These are phyloP conservation scores for Cladosporium velox DNA, from an alignment of 2,329 filamentous ascomycete species.

Conservation along the genomic window DNA sequence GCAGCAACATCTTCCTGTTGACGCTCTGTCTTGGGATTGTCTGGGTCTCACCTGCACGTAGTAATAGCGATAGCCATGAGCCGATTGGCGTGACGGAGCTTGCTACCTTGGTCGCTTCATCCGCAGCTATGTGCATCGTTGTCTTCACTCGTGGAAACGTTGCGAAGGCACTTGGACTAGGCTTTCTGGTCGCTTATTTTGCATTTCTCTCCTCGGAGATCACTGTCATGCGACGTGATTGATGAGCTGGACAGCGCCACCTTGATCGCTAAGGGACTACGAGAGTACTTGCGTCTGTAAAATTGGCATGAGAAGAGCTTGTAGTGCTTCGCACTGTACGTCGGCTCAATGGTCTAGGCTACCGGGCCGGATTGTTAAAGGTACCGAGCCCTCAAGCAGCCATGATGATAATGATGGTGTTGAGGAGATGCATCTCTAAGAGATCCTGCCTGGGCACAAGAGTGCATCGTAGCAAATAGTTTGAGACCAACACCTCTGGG, in stretches of 20 bases:
- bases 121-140: slow-evolving; percentile 25
- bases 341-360: slow-evolving; percentile 47
- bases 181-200: slow-evolving; percentile 38
- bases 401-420: slow-evolving; percentile 31
- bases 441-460: neutral
- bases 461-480: neutral
- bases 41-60: slow-evolving; percentile 22
- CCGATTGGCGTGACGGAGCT: slow-evolving; percentile 26
- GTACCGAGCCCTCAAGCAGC: slow-evolving; percentile 48
- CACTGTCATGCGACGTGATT: slow-evolving; percentile 25
- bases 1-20: slow-evolving; percentile 58
- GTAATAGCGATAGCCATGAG: slow-evolving; percentile 19
- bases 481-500: neutral
- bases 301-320: neutral
- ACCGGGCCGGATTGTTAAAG: slow-evolving; percentile 48
- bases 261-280: slow-evolving; percentile 12
- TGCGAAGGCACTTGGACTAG: slow-evolving; percentile 29
- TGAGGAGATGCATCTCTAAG: neutral
- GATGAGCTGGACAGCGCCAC: neutral
- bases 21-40: slow-evolving; percentile 52
- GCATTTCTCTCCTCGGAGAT: slow-evolving; percentile 42
- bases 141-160: slow-evolving; percentile 26
- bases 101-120: slow-evolving; percentile 28
- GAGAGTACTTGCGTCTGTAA: neutral
- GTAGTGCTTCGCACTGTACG: slow-evolving; percentile 40